A percentile compares a stretch with the other conserved stretches of the same genome.
Conservation (phyloP, 208 protist species). For the Wallacemonas collosoma region DNA sequence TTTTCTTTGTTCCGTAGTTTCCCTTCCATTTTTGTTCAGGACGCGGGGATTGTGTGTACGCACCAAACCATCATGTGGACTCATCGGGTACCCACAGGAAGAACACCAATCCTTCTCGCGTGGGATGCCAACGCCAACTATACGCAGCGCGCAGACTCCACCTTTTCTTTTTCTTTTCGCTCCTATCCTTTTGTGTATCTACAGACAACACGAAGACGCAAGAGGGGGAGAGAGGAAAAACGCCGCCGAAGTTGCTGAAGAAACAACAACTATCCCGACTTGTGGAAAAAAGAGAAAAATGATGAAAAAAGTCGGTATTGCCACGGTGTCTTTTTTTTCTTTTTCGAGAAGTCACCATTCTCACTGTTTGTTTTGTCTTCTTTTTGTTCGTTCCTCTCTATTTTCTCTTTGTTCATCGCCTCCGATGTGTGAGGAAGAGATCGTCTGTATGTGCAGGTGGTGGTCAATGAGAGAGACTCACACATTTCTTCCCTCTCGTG, state of each 20-base stretch:
- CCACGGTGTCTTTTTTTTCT: not conserved
- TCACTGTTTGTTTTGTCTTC: not conserved
- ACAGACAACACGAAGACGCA: too few relatives aligned
- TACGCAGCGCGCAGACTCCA: not conserved
- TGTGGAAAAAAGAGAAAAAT: not conserved
- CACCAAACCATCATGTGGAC: too few relatives aligned
- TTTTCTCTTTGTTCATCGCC: too few relatives aligned
- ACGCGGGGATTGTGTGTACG: too few relatives aligned
- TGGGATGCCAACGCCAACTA: not conserved
- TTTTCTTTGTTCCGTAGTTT: not conserved
- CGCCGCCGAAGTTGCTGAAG: not conserved
- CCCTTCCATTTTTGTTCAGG: too few relatives aligned
- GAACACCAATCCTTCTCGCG: conserved; percentile 18
- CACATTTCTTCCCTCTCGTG: too few relatives aligned
- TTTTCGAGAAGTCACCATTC: not conserved
- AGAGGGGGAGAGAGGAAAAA: not conserved
- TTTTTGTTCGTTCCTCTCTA: conserved; percentile 10
- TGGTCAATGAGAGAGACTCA: too few relatives aligned
- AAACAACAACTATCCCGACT: conserved; percentile 4
- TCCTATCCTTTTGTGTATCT: not conserved
- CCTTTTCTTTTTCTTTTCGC: conserved; percentile 3
- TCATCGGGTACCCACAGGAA: not conserved
- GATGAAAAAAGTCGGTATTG: not conserved
- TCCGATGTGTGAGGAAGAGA: too few relatives aligned
- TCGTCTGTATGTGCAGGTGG: too few relatives aligned